Conservation (phyloP, 176 grass and related monocot species). For the Olyra latifolia region DNA sequence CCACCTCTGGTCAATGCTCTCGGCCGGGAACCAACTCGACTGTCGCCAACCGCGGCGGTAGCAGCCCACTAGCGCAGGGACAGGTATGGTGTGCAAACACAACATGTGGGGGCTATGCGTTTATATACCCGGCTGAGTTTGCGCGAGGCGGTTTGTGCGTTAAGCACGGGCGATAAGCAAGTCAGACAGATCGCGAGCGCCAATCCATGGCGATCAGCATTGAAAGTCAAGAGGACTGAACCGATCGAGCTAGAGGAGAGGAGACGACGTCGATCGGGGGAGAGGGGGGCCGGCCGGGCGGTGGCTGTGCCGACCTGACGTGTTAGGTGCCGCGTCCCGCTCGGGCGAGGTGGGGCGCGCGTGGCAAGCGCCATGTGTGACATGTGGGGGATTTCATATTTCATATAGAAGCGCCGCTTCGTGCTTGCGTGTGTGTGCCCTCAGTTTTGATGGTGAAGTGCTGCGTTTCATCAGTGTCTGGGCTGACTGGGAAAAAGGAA, state of each 20-base stretch:
- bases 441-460: background rate
- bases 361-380: background rate
- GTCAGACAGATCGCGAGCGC: background rate
- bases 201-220: background rate
- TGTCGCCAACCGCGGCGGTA: background rate
- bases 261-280: background rate
- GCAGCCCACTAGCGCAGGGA: background rate
- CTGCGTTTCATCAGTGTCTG: background rate
- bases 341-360: background rate
- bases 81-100: constrained; percentile 4
- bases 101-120: constrained; percentile 4
- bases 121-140: constrained; percentile 28
- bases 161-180: constrained; percentile 27
- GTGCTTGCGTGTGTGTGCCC: background rate
- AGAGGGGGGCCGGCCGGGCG: background rate
- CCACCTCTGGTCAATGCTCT: constrained; percentile 36
- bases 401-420: background rate
- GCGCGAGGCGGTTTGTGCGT: constrained; percentile 15
- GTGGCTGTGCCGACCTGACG: constrained; percentile 44
- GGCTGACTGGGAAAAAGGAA: background rate
- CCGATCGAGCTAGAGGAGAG: background rate
- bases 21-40: background rate
- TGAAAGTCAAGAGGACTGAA: background rate
- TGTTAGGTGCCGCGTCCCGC: constrained; percentile 35
- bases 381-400: background rate